Base-by-base conservation (phyloP, 257 asterid species). In the Solanum appendiculatum region DNA sequence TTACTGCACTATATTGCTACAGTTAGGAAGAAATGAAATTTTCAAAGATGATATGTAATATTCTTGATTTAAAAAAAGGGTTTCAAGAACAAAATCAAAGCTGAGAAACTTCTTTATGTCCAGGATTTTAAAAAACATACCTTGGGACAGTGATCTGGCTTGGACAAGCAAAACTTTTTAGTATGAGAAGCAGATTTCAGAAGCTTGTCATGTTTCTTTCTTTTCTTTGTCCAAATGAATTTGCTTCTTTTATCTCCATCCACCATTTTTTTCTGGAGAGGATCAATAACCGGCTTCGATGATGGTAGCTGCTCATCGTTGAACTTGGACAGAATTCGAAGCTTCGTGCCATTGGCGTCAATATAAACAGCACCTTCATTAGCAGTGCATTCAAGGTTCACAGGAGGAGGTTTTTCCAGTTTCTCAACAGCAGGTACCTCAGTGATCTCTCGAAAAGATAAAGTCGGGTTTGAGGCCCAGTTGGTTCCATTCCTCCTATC, bases 401-500 rank as follows among this genome's bases (percentile, higher is more conserved):
- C 86, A 11, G 91, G 86, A 87, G 93, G 68, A 63, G n/a, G 21
- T 36, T 80, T 66, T 29, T 87, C 69, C 77, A 51, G 88, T 86
- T 85, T 88, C 90, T 88, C 92, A 68, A 87, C 90, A 70, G 85
- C 86, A 87, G 86, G 68, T 6, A 51, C 86, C 87, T 91, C 91
- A 88, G 74, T 27, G 74, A 66, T 85, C 89, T 92, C 95, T 86
- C 90, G 90, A 73, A 89, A 87, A 33, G 93, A 86, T 70, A 87
- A 77, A 42, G 83, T 89, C 73, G 86, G 86, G 86, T 90, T 90
- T 27, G 93, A 89, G 25, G 98, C 96, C 98, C 97, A 95, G 75
- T 87, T 93, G 44, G 96, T 93, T 56, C 98, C 99, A 37, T 96
- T 96, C 88, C 99, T 93, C 88, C 91, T 90, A 90, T 95, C 98